These are phyloP conservation scores for Madurella fahalii DNA, from an alignment of 2,329 filamentous ascomycete genomes.

Conservation along the genomic window DNA sequence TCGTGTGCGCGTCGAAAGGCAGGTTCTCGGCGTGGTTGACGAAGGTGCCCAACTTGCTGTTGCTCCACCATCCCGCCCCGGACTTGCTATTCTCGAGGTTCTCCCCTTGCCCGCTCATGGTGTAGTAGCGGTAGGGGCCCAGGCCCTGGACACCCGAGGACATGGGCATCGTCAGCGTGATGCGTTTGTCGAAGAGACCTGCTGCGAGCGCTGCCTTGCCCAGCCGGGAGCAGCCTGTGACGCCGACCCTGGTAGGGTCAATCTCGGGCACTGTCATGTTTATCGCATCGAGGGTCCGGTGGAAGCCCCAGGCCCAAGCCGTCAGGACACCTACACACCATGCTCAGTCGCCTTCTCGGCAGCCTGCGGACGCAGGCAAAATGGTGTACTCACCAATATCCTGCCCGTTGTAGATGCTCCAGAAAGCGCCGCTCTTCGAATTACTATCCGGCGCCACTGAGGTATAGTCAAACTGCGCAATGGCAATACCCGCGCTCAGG, in stretches of 20 bases:
- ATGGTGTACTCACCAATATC: constrained; percentile 40
- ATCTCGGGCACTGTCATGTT: constrained; percentile 46
- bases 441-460: constrained; percentile 47
- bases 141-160: constrained; percentile 53
- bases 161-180: constrained; percentile 53
- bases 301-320: constrained; percentile 54
- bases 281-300: constrained; percentile 49
- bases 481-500: constrained; percentile 43
- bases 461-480: constrained; percentile 47
- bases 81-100: constrained; percentile 47
- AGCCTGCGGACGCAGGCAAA: neutral
- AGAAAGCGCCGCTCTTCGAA: constrained; percentile 46
- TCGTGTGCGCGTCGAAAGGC: constrained; percentile 55
- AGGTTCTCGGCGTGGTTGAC: constrained; percentile 52
- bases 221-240: constrained; percentile 52
- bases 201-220: constrained; percentile 52
- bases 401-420: constrained; percentile 44
- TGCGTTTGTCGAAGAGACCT: constrained; percentile 47
- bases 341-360: neutral
- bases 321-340: constrained; percentile 40
- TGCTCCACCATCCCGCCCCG: constrained; percentile 55
- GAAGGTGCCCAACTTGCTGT: constrained; percentile 48
- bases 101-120: constrained; percentile 42
- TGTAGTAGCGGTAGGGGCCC: constrained; percentile 49
- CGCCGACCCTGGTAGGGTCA: constrained; percentile 38